Evolutionary conservation across 306 rosid species (phyloP).

Genomic region (Corylus americana): DNA sequence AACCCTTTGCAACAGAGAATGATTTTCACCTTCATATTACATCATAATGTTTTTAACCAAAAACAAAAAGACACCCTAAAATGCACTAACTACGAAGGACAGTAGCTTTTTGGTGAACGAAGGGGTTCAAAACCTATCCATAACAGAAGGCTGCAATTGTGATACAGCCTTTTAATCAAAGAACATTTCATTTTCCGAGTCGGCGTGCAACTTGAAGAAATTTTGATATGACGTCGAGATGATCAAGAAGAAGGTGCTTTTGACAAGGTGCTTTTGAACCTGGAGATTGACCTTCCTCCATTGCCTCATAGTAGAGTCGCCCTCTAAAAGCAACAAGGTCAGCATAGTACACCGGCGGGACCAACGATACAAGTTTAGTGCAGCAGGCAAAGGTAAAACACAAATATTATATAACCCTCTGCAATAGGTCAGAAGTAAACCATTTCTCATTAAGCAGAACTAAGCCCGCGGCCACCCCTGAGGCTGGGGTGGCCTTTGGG

Average conservation of each 20-base stretch:
- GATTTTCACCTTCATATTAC: too few relatives aligned
- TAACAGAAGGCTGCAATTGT: too few relatives aligned
- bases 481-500: too few relatives aligned
- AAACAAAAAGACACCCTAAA: too few relatives aligned
- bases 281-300: constrained; percentile 28
- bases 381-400: constrained; percentile 84
- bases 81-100: too few relatives aligned
- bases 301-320: constrained; percentile 61
- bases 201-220: constrained; percentile 51
- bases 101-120: too few relatives aligned
- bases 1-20: too few relatives aligned
- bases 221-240: constrained; percentile 36
- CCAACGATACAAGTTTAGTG: constrained; percentile 79
- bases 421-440: constrained; percentile 64
- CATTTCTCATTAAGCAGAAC: constrained; percentile 36
- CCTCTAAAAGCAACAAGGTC: constrained; percentile 86
- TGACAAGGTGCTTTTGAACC: constrained; percentile 10
- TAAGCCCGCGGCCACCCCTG: too few relatives aligned
- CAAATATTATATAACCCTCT: constrained; percentile 65
- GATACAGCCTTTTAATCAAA: constrained; percentile 35
- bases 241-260: constrained; percentile 33
- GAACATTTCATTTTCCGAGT: constrained; percentile 64
- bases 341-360: constrained; percentile 80
- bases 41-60: too few relatives aligned
- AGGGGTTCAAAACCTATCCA: too few relatives aligned